Conservation (phyloP, 2,329 filamentous ascomycete species). For the Talaromyces sp. region DNA sequence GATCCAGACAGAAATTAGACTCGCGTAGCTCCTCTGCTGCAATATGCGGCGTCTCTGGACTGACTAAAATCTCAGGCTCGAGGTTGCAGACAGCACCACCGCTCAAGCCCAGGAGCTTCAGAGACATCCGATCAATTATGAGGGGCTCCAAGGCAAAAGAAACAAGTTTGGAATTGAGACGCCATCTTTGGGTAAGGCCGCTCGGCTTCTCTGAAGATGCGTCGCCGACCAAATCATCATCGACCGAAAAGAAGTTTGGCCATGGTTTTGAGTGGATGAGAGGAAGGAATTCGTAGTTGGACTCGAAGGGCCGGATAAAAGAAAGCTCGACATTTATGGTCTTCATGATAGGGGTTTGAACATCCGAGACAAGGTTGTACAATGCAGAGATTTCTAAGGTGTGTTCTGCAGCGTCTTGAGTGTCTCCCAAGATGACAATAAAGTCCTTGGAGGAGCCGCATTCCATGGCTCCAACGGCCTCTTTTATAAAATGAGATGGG, state of each 20-base stretch:
- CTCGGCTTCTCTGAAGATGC: conserved; percentile 40
- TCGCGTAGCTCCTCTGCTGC: conserved; percentile 70
- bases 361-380: conserved; percentile 79
- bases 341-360: conserved; percentile 79
- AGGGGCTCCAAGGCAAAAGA: conserved; percentile 73
- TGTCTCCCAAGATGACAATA: conserved; percentile 54
- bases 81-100: conserved; percentile 64
- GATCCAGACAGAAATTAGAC: conserved; percentile 71
- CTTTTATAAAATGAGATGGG: conserved; percentile 35
- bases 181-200: conserved; percentile 81
- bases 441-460: conserved; percentile 35
- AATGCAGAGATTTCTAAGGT: conserved; percentile 72
- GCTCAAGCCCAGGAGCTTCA: conserved; percentile 63
- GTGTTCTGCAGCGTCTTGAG: conserved; percentile 59
- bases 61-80: conserved; percentile 36
- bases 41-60: conserved; percentile 48
- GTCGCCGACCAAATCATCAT: conserved; percentile 42
- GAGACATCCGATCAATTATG: conserved; percentile 64
- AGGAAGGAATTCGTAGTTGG: conserved; percentile 84
- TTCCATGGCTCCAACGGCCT: conserved; percentile 38
- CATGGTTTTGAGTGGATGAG: conserved; percentile 76
- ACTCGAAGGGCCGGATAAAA: conserved; percentile 83
- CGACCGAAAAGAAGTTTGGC: conserved; percentile 80
- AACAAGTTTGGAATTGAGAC: conserved; percentile 68
- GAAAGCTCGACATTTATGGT: conserved; percentile 68